These are phyloP conservation scores for Coelastrella sp. DNA, from an alignment of 139 green algal species.

Conservation along the genomic window DNA sequence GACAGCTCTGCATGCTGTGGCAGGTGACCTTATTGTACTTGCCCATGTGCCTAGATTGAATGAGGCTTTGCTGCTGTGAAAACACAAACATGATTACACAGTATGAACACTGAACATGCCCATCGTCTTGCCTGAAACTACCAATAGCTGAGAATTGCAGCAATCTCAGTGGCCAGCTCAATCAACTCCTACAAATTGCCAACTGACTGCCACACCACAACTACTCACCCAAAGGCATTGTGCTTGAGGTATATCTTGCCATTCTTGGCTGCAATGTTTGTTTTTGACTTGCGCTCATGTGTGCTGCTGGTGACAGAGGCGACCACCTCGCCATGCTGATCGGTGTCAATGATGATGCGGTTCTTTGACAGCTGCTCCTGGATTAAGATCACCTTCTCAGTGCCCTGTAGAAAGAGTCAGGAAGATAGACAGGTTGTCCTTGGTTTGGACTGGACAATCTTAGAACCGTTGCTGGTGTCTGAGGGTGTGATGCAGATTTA, in stretches of 20 bases:
- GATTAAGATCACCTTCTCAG: conserved; percentile 96
- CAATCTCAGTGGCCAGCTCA: neutral
- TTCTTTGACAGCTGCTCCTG: conserved; percentile 99
- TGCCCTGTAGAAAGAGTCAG: conserved; percentile 36
- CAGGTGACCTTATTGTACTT: too few species aligned
- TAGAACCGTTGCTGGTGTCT: too few species aligned
- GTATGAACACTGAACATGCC: neutral
- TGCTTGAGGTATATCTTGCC: conserved; percentile 90
- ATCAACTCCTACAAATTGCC: neutral
- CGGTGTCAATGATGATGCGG: conserved; percentile 97
- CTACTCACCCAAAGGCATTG: conserved; percentile 93
- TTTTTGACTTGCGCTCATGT: conserved; percentile 98
- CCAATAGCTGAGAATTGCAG: too few species aligned
- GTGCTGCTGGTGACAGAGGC: conserved; percentile 92
- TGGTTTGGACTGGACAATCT: too few species aligned
- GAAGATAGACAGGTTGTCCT: neutral
- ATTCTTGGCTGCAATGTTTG: conserved; percentile 92
- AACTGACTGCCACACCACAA: neutral
- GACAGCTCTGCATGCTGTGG: too few species aligned
- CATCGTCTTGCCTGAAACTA: too few species aligned
- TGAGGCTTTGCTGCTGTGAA: too few species aligned
- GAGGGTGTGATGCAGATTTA: too few species aligned
- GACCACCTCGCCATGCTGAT: conserved; percentile 72
- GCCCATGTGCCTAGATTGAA: too few species aligned
- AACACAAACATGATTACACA: too few species aligned